These are phyloP conservation scores for Daldinia sp. DNA, from an alignment of 2,329 filamentous ascomycete species.

Conservation along the genomic window DNA sequence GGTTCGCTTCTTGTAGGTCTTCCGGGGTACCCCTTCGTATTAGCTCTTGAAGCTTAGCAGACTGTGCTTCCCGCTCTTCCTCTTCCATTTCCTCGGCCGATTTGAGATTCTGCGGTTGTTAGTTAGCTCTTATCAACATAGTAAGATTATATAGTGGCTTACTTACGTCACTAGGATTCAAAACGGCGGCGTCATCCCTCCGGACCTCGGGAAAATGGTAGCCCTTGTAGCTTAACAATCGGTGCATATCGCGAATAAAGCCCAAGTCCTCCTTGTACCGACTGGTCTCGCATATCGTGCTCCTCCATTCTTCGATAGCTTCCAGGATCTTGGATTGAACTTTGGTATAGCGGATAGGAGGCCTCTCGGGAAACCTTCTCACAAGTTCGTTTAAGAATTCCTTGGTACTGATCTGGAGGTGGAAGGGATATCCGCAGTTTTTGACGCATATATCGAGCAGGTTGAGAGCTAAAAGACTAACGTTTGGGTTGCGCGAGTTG, in stretches of 20 bases:
- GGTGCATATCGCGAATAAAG: constrained; percentile 97
- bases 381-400: constrained; percentile 99
- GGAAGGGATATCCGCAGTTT: constrained; percentile 99
- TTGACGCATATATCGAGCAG: constrained; percentile 99
- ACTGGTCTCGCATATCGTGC: constrained; percentile 97
- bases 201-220: constrained; percentile 94
- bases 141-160: constrained; percentile 57
- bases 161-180: constrained; percentile 96
- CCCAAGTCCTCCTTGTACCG: constrained; percentile 97
- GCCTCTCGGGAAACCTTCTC: constrained; percentile 91
- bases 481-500: constrained; percentile 97
- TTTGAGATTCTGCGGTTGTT: constrained; percentile 76
- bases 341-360: constrained; percentile 82
- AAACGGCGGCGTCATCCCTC: constrained; percentile 90
- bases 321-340: constrained; percentile 94
- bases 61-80: constrained; percentile 92
- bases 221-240: constrained; percentile 93
- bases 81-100: constrained; percentile 99
- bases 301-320: constrained; percentile 96
- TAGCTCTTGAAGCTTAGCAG: constrained; percentile 96
- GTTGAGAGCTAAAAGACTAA: constrained; percentile 86
- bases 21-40: constrained; percentile 91
- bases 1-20: constrained; percentile 95
- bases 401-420: constrained; percentile 97
- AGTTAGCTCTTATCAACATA: constrained; percentile 41